Evolutionary conservation across 1,284 basidiomycete genomes (phyloP), one percentile per base, ranked within the genome.

Genomic region (Ustilago sp.): DNA sequence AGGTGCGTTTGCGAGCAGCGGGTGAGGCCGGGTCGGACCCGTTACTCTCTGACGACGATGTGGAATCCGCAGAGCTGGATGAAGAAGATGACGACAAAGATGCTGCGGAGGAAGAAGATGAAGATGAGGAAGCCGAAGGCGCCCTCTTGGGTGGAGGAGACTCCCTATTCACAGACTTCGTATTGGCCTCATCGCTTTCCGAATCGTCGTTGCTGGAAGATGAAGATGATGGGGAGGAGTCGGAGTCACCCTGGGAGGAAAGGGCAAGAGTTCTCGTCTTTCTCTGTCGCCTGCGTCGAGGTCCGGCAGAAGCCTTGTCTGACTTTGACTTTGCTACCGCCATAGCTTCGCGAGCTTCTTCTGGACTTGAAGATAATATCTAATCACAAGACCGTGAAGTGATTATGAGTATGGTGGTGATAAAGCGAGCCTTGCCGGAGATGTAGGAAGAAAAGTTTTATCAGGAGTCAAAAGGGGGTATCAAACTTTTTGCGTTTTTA

Each of bases 261-360:
- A 67, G 67, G 15, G 70, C 67, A 15, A 72, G 62, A 4, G 75
- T 77, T 35, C 75, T 59, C 7, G 75, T 65, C 58, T 77, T 77
- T 12, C 75, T 60, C 36, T 73, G 70, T 8, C 75, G 59, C 55
- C 58, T 67, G 12, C 70, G 60, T 28, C 64, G 56, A 34, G 63
- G 67, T 8, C 54, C 58, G 1, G 61, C 57, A 11, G 66, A 34
- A 4, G 60, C 59, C 9, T 34, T 59, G 15, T 57, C 59, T n/a
- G 59, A 31, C 32, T 50, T 62, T 23, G 61, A 17, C n/a, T 65
- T 69, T 17, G 54, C 60, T 54, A 58, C 50, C 5, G 56, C 65
- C 70, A 73, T 73, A 5, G 41, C 23, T 39, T 31, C 8, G 23
- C 8, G 5, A 36, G 47, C 31, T 11, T 45, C 8, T 45, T 4